A percentile compares a stretch with the other conserved stretches of the same genome.
Conservation (phyloP, 208 protist genomes). For the Herpetomonas tarakana region DNA sequence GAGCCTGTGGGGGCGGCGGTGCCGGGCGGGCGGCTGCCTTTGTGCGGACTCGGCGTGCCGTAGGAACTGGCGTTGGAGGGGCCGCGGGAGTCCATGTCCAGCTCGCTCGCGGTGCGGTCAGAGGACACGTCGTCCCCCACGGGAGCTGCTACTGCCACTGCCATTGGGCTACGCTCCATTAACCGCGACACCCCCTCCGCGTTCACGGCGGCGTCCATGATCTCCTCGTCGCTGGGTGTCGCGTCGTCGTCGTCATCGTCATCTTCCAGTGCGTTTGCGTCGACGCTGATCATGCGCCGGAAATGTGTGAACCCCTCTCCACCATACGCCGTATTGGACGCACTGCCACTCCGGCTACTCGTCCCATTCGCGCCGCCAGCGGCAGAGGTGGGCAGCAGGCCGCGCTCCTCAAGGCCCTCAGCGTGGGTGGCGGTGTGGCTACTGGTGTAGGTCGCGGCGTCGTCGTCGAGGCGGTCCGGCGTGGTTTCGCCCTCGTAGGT, state of each 20-base stretch:
- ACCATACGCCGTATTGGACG: background rate
- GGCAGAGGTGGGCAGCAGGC: background rate
- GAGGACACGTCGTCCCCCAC: slow-evolving; percentile 19
- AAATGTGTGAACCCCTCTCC: slow-evolving; percentile 1
- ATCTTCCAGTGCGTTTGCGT: background rate
- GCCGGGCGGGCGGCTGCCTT: background rate
- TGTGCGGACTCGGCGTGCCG: background rate
- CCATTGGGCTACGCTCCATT: background rate
- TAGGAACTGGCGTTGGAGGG: slow-evolving; percentile 23
- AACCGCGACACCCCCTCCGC: background rate
- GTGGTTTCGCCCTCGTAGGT: slow-evolving; percentile 6
- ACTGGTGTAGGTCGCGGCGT: background rate
- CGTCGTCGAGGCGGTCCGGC: slow-evolving; percentile 8
- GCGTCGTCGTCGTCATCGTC: background rate
- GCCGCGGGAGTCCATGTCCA: slow-evolving; percentile 24
- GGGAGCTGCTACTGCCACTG: background rate
- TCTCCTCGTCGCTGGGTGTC: slow-evolving; percentile 7
- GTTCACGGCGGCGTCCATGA: background rate
- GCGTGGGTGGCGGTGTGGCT: background rate
- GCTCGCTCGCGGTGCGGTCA: slow-evolving; percentile 41
- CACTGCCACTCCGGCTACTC: background rate
- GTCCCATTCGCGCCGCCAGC: background rate
- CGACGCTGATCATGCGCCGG: slow-evolving; percentile 18
- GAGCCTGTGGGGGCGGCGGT: no score
- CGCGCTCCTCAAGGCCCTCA: background rate